Evolutionary conservation across 345 rosid species (phyloP).

Genomic region (Aurinia saxatilis): DNA sequence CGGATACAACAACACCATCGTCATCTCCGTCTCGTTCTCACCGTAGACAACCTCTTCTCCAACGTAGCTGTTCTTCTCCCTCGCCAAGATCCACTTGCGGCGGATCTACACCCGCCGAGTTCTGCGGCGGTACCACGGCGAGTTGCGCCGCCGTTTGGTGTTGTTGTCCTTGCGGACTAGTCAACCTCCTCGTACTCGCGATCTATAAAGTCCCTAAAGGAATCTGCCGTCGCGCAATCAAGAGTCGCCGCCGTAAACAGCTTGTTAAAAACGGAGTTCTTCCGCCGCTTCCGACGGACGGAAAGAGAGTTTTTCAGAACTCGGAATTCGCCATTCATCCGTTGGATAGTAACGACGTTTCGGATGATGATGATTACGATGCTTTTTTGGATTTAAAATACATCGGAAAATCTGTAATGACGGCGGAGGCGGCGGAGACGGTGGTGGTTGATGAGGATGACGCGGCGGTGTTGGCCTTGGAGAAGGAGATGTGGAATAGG

Average conservation of each 20-base stretch:
- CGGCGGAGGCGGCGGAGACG: conserved; percentile 19
- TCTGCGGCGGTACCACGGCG: conserved; percentile 54
- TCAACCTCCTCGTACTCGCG: conserved; percentile 46
- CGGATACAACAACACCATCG: conserved; percentile 24
- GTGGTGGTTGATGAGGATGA: conserved; percentile 29
- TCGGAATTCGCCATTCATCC: conserved; percentile 30
- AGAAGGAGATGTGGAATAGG: conserved; percentile 60
- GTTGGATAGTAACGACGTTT: conserved; percentile 22
- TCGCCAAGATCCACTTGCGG: conserved; percentile 11
- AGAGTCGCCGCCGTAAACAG: conserved; percentile 29
- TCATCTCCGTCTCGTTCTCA: conserved; percentile 24
- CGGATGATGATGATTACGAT: conserved; percentile 9
- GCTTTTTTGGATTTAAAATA: conserved; percentile 12
- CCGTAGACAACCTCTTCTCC: conserved; percentile 30
- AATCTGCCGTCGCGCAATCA: conserved; percentile 43
- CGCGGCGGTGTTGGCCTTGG: conserved; percentile 38
- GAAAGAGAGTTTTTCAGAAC: conserved; percentile 25
- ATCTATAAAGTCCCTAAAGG: conserved; percentile 52
- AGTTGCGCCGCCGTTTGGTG: conserved; percentile 73
- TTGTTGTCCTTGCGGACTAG: conserved; percentile 58
- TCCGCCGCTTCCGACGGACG: conserved; percentile 17
- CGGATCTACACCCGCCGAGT: conserved; percentile 29
- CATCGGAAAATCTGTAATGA: conserved; percentile 5
- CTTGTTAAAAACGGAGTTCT: conserved; percentile 30
- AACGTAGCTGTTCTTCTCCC: conserved; percentile 13